phyloP scores from a whole-genome alignment of 148 eudicot genomes.

The Diospyros lotus region DNA sequence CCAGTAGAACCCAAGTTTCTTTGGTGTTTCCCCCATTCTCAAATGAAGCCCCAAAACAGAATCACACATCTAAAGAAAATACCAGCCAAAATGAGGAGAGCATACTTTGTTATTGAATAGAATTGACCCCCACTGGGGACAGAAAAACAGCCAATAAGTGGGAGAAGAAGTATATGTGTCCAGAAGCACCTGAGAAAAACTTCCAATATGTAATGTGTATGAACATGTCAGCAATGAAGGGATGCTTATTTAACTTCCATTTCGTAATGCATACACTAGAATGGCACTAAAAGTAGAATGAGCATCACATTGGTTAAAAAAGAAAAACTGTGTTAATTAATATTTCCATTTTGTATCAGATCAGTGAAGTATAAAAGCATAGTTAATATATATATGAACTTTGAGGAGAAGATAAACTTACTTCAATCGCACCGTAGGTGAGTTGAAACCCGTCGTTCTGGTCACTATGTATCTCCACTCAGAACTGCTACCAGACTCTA shows the following conservation, averaged over 20 bases:
- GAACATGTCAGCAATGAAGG: neutral
- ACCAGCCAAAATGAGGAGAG: too few species aligned
- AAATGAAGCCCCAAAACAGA: too few species aligned
- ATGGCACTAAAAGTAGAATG: neutral
- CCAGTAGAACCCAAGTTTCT: neutral
- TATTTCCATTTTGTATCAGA: neutral
- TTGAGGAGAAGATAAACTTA: conserved; percentile 44
- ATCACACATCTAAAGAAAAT: too few species aligned
- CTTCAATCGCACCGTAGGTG: conserved; percentile 72
- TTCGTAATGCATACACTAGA: neutral
- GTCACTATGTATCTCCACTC: conserved; percentile 72
- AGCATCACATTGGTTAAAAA: neutral
- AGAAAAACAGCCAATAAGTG: neutral
- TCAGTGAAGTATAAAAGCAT: neutral
- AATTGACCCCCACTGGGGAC: too few species aligned
- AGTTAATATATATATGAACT: neutral
- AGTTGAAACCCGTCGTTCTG: conserved; percentile 71
- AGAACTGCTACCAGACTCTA: conserved; percentile 63
- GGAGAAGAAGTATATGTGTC: neutral
- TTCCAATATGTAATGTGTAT: neutral
- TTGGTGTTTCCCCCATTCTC: too few species aligned
- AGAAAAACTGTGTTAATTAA: neutral
- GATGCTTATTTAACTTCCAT: neutral
- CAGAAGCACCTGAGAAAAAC: neutral
- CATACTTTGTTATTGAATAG: too few species aligned